Evolutionary conservation across 208 protist genomes (phyloP).

Genomic region (Trichomonas tenax): DNA sequence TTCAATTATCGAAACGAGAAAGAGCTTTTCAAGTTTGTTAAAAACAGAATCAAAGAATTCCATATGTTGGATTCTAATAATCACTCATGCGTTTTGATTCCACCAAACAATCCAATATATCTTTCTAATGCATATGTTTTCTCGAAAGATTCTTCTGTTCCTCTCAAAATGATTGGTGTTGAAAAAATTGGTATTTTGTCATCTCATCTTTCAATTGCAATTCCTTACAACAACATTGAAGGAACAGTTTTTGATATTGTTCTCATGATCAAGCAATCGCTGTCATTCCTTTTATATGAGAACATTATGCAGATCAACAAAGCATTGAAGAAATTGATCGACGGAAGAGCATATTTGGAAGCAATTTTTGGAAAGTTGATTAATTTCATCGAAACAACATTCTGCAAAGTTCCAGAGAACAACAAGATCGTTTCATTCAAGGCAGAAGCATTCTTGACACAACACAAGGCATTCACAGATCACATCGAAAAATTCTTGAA

Average conservation of each 20-base stretch:
- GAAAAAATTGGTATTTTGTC: neutral
- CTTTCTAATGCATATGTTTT: neutral
- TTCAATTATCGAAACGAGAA: neutral
- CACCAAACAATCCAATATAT: neutral
- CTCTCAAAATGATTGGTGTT: neutral
- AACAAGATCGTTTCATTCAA: neutral
- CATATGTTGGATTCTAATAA: neutral
- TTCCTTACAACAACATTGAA: neutral
- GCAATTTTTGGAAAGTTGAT: neutral
- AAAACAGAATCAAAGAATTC: neutral
- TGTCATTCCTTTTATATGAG: neutral
- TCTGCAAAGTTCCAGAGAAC: neutral
- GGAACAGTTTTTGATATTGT: neutral
- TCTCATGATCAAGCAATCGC: neutral
- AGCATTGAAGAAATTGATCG: neutral
- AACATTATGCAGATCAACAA: neutral
- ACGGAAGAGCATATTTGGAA: neutral
- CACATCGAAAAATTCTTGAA: neutral
- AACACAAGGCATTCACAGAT: neutral
- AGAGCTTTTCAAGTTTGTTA: neutral
- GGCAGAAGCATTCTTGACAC: neutral
- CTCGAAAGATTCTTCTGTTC: neutral
- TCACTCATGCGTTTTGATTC: neutral
- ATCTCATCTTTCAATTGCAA: neutral
- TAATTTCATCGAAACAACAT: neutral